phyloP scores from a whole-genome alignment of 306 rosid genomes.

The Benincasa hispida region DNA sequence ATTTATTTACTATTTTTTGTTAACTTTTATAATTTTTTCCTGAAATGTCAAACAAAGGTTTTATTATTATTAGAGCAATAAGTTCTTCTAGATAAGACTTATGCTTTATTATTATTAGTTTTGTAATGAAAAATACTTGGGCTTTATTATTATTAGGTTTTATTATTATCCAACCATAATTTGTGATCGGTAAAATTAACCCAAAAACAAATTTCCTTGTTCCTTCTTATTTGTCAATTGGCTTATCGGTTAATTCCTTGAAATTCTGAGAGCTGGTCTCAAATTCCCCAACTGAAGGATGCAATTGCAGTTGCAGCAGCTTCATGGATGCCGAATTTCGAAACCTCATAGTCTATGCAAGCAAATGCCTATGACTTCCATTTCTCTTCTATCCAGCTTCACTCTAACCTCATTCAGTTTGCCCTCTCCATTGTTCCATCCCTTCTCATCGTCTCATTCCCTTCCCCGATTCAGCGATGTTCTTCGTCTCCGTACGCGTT shows the following conservation, averaged over 20 bases:
- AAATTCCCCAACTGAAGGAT: constrained; percentile 16
- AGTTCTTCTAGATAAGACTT: too few relatives aligned
- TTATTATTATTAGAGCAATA: too few relatives aligned
- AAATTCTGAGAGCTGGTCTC: neutral
- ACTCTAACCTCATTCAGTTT: neutral
- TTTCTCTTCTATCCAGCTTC: constrained; percentile 16
- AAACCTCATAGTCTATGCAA: constrained; percentile 11
- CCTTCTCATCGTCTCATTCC: neutral
- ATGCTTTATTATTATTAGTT: too few relatives aligned
- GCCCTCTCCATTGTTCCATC: neutral
- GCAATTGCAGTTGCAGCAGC: constrained; percentile 17
- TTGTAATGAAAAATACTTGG: too few relatives aligned
- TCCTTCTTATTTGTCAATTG: too few relatives aligned
- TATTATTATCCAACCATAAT: too few relatives aligned
- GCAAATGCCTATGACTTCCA: constrained; percentile 9
- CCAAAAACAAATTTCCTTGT: too few relatives aligned
- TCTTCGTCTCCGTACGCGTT: constrained; percentile 10
- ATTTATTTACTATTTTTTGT: too few relatives aligned
- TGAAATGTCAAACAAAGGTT: too few relatives aligned
- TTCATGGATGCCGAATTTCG: constrained; percentile 12
- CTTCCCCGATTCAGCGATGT: neutral
- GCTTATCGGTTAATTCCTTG: neutral
- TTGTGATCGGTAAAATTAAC: too few relatives aligned
- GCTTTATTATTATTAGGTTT: too few relatives aligned
- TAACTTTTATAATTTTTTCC: too few relatives aligned